Evolutionary conservation across 75 land plant species (phyloP).

Genomic region (Adiantum capillusveneris): DNA sequence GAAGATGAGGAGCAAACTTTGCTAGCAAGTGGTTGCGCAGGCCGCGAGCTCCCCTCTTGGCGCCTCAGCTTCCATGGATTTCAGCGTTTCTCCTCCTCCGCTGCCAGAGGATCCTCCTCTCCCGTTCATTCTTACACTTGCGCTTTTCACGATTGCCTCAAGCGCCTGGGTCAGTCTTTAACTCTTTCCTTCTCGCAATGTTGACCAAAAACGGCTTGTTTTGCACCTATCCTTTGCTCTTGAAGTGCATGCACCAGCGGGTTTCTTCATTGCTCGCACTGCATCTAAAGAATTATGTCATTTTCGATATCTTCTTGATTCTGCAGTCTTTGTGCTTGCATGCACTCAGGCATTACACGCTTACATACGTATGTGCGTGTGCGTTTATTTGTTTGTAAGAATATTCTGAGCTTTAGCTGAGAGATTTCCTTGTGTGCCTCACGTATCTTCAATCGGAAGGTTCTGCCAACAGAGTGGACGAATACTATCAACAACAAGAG

Average conservation of each 20-base stretch:
- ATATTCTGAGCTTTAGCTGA: not conserved
- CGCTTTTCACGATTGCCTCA: conserved; percentile 46
- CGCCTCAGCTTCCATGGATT: conserved; percentile 52
- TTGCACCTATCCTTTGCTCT: not conserved
- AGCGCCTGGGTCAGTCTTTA: conserved; percentile 34
- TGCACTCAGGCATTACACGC: no score
- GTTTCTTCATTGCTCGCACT: not conserved
- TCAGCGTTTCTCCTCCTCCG: conserved; percentile 25
- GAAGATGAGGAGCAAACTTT: no score
- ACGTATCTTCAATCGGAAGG: conserved; percentile 13
- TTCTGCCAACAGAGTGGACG: conserved; percentile 55
- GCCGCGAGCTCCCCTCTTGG: conserved; percentile 38
- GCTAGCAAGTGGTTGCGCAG: no score
- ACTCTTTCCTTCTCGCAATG: conserved; percentile 1
- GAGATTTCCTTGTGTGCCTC: not conserved
- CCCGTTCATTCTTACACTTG: not conserved
- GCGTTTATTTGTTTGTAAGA: no score
- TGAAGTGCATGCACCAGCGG: not conserved
- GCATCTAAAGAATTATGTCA: not conserved
- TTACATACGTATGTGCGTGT: no score
- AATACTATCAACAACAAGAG: conserved; percentile 89
- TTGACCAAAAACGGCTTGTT: not conserved
- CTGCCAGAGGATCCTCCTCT: conserved; percentile 22
- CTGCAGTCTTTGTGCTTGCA: not conserved
- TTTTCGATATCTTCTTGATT: not conserved